Evolutionary conservation across 1,284 basidiomycete genomes (phyloP).

Genomic region (Microbotryum scabiosae): DNA sequence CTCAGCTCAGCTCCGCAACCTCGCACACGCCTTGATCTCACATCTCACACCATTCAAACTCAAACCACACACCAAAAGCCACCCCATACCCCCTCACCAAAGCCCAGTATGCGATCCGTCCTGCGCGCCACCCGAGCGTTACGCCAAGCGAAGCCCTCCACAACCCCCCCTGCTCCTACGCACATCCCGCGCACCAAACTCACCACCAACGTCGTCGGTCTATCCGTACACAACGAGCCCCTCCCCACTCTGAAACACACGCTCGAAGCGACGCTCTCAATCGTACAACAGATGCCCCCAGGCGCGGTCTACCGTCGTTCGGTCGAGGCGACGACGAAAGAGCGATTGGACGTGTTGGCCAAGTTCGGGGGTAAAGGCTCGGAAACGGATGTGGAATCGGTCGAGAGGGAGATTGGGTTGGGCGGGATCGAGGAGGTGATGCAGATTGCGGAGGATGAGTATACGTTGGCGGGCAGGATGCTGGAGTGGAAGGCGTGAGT

Average conservation of each 20-base stretch:
- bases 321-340: constrained; percentile 74
- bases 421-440: constrained; percentile 78
- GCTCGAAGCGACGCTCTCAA: constrained; percentile 69
- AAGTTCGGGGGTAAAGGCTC: constrained; percentile 48
- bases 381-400: constrained; percentile 50
- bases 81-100: too few species aligned
- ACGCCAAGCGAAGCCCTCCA: neutral
- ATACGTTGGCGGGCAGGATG: constrained; percentile 71
- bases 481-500: constrained; percentile 90
- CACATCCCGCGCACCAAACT: constrained; percentile 14
- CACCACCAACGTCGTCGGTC: constrained; percentile 37
- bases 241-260: constrained; percentile 65
- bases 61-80: too few species aligned
- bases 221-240: constrained; percentile 59
- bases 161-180: neutral
- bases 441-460: constrained; percentile 74
- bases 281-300: constrained; percentile 62
- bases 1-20: too few species aligned
- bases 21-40: too few species aligned
- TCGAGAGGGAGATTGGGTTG: constrained; percentile 64
- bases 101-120: too few species aligned
- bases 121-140: too few species aligned
- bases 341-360: constrained; percentile 67
- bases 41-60: too few species aligned
- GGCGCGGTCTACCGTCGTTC: constrained; percentile 85